Percentiles rank a stretch among this genome's conserved stretches.
Conservation (phyloP, 2,329 filamentous ascomycete genomes). For the Alternaria ventricosa region DNA sequence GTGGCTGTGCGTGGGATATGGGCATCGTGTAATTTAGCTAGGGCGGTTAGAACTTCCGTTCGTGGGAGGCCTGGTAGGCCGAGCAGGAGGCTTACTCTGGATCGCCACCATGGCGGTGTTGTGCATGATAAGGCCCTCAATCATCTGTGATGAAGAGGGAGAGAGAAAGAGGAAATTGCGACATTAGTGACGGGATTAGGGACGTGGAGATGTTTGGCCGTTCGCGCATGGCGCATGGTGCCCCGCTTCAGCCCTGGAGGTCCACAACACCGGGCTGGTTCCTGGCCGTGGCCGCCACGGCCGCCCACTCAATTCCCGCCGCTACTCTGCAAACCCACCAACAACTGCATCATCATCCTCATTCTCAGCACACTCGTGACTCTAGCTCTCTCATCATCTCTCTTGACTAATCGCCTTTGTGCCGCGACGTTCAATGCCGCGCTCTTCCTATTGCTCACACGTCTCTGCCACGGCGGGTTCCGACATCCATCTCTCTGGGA, state of each 20-base stretch:
- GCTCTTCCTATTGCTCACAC: not conserved
- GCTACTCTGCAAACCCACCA: not conserved
- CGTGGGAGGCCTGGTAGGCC: slow-evolving; percentile 14
- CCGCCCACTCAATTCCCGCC: not conserved
- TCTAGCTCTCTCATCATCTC: not conserved
- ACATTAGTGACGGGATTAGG: not conserved
- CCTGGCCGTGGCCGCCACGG: not conserved
- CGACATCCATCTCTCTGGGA: not conserved
- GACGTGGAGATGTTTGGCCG: slow-evolving; percentile 1
- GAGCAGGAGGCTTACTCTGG: slow-evolving; percentile 11
- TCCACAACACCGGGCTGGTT: slow-evolving; percentile 10
- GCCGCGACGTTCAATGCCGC: not conserved
- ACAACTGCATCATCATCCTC: not conserved
- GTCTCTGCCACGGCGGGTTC: not conserved
- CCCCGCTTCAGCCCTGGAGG: not conserved
- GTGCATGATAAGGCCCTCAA: slow-evolving; percentile 1
- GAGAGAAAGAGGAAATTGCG: not conserved
- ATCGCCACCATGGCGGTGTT: slow-evolving; percentile 13
- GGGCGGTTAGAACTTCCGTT: not conserved
- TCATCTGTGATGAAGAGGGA: not conserved
- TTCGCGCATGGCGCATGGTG: slow-evolving; percentile 1
- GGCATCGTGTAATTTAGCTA: not conserved
- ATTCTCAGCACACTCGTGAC: not conserved
- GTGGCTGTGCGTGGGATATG: slow-evolving; percentile 12
- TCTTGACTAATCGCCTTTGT: not conserved